phyloP scores from a whole-genome alignment of 2,329 filamentous ascomycete species.

The Cladophialophora psammophila region DNA sequence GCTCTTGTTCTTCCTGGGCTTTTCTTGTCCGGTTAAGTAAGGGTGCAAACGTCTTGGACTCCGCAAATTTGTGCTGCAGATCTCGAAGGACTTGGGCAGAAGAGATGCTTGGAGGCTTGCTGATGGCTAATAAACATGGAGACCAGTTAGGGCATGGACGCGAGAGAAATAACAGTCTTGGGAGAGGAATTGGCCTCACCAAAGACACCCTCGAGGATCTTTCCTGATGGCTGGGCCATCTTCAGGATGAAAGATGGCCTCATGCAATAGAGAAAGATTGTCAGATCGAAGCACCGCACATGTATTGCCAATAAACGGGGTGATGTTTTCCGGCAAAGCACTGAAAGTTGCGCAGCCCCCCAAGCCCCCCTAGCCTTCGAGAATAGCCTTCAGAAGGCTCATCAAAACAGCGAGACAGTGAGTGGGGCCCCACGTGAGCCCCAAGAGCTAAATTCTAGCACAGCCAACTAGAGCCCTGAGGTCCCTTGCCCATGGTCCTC shows the following conservation, averaged over 20 bases:
- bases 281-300: background rate
- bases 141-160: slow-evolving; percentile 21
- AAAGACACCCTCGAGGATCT: slow-evolving; percentile 69
- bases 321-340: background rate
- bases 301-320: background rate
- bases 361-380: background rate
- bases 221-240: slow-evolving; percentile 44
- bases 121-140: slow-evolving; percentile 69
- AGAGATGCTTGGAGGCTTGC: slow-evolving; percentile 86
- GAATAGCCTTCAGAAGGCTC: background rate
- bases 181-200: slow-evolving; percentile 54
- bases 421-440: background rate
- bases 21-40: slow-evolving; percentile 69
- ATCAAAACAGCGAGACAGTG: background rate
- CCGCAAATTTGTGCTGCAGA: slow-evolving; percentile 82
- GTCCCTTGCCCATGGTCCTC: background rate
- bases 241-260: slow-evolving; percentile 18
- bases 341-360: too few species aligned
- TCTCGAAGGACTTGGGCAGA: slow-evolving; percentile 92
- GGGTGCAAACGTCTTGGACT: slow-evolving; percentile 78
- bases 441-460: background rate
- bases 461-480: background rate
- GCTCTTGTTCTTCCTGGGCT: slow-evolving; percentile 26
- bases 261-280: slow-evolving; percentile 20
- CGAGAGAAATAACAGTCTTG: slow-evolving; percentile 21